Percentiles rank a stretch among this genome's conserved stretches.
Evolutionary conservation across 352 stramenopile species (phyloP).

Genomic region (Globisporangium cylindrosporum): DNA sequence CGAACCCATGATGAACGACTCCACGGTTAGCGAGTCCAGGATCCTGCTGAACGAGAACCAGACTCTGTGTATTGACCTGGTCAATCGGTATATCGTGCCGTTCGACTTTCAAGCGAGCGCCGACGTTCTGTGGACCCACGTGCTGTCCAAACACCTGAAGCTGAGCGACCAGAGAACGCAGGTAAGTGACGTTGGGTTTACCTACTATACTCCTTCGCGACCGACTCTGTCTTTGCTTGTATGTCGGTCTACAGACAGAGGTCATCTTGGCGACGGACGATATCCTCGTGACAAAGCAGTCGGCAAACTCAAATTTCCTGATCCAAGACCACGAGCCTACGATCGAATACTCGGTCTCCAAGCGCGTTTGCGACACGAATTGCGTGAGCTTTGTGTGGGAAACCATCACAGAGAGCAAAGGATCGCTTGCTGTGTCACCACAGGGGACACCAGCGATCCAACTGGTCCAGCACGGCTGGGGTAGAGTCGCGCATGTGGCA

Average conservation of each 20-base stretch:
- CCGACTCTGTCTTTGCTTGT: background rate
- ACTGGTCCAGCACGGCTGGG: constrained; percentile 12
- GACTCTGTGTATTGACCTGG: constrained; percentile 29
- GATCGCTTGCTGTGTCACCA: background rate
- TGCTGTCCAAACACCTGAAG: constrained; percentile 28
- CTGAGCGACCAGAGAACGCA: constrained; percentile 19
- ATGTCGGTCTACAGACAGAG: background rate
- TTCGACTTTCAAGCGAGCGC: constrained; percentile 18
- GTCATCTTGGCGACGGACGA: constrained; percentile 19
- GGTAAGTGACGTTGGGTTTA: background rate
- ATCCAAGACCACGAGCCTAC: constrained; percentile 1
- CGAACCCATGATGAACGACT: background rate
- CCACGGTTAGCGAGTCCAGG: constrained; percentile 17
- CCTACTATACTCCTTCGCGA: too few species aligned
- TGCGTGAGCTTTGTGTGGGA: constrained; percentile 23
- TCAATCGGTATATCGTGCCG: constrained; percentile 3
- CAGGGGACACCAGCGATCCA: background rate
- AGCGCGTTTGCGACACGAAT: constrained; percentile 19
- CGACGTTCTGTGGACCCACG: constrained; percentile 28
- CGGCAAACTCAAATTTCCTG: constrained; percentile 1
- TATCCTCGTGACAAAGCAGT: constrained; percentile 14
- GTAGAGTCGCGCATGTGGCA: background rate
- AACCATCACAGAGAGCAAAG: constrained; percentile 5
- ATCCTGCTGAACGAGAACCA: constrained; percentile 35
- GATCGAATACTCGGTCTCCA: constrained; percentile 21